These are phyloP conservation scores for Penicillium sclerotiorum DNA, from an alignment of 2,329 filamentous ascomycete species.

Conservation along the genomic window DNA sequence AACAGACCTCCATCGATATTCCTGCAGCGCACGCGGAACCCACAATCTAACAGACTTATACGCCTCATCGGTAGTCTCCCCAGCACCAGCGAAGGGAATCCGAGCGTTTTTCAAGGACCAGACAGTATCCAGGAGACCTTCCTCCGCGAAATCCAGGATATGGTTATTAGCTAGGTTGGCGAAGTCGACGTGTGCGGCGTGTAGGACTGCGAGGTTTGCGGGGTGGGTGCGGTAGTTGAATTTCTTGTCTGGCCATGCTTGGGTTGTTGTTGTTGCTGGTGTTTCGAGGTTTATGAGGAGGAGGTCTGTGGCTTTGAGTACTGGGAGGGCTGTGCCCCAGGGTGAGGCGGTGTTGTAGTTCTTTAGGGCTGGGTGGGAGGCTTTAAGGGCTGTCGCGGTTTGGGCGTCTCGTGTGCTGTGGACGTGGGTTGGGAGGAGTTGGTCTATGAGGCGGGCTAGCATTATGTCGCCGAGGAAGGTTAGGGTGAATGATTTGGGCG, in stretches of 20 bases:
- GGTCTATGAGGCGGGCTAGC: conserved; percentile 46
- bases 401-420: conserved; percentile 18
- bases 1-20: not conserved
- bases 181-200: conserved; percentile 36
- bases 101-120: conserved; percentile 28
- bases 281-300: conserved; percentile 47
- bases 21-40: conserved; percentile 15
- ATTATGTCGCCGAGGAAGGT: conserved; percentile 45
- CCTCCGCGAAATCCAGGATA: conserved; percentile 39
- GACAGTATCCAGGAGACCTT: conserved; percentile 40
- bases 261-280: conserved; percentile 33
- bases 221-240: conserved; percentile 48
- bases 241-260: conserved; percentile 41
- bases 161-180: conserved; percentile 46
- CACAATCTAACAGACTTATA: conserved; percentile 31
- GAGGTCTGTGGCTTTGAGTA: conserved; percentile 37
- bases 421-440: conserved; percentile 40
- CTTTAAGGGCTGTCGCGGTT: conserved; percentile 26
- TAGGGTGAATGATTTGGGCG: conserved; percentile 27
- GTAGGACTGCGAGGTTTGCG: conserved; percentile 36
- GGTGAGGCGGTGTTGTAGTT: conserved; percentile 32
- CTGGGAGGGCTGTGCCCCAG: conserved; percentile 38
- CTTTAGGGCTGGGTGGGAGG: conserved; percentile 23
- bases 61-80: conserved; percentile 33
- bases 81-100: conserved; percentile 36